These are phyloP conservation scores for Helianthus annuus DNA, from an alignment of 129 eudicot species.

Conservation along the genomic window DNA sequence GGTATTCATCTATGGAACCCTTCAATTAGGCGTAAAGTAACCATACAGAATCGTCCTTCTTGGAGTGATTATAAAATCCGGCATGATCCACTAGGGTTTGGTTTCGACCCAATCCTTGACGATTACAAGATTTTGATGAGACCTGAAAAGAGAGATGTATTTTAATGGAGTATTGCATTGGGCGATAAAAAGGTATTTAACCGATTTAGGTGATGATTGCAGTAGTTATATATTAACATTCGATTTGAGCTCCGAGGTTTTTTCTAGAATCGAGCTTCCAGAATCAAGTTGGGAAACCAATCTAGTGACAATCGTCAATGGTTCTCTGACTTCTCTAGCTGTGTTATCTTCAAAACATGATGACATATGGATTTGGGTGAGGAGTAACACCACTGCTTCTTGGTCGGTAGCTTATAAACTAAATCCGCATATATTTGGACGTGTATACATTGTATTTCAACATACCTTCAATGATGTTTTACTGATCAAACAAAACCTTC, in stretches of 20 bases:
- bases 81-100: background rate
- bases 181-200: background rate
- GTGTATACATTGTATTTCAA: too few relatives aligned
- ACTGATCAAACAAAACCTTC: too few relatives aligned
- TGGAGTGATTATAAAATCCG: background rate
- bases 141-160: too few relatives aligned
- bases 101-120: background rate
- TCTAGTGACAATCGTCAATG: too few relatives aligned
- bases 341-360: too few relatives aligned
- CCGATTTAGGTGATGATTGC: too few relatives aligned
- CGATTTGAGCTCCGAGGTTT: background rate
- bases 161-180: background rate
- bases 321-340: too few relatives aligned
- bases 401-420: too few relatives aligned
- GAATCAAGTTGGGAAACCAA: background rate
- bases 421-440: too few relatives aligned
- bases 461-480: too few relatives aligned
- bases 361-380: too few relatives aligned
- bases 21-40: background rate
- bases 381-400: too few relatives aligned
- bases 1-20: constrained; percentile 12
- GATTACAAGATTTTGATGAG: background rate
- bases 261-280: background rate
- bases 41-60: background rate
- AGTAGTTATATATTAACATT: background rate